A percentile compares a stretch with the other conserved stretches of the same genome.
These are phyloP conservation scores for Fistulina hepatica DNA, from an alignment of 1,284 basidiomycete genomes.

Conservation along the genomic window DNA sequence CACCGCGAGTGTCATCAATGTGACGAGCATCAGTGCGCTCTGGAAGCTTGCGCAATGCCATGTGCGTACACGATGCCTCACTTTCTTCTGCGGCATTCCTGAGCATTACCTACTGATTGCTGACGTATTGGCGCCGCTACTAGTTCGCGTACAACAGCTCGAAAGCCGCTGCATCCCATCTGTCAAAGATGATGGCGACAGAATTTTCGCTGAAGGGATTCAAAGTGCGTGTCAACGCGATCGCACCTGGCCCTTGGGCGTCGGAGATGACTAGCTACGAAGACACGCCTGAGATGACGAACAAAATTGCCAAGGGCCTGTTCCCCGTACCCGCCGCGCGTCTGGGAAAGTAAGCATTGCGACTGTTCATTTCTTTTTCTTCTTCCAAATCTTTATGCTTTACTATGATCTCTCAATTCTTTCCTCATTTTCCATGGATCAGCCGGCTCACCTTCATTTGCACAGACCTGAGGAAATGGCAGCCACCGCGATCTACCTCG, in stretches of 20 bases:
- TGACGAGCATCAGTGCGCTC: neutral
- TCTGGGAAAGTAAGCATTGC: conserved; percentile 61
- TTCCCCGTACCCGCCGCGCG: conserved; percentile 49
- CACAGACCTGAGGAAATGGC: conserved; percentile 58
- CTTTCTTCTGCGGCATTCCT: conserved; percentile 14
- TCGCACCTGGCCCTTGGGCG: conserved; percentile 24
- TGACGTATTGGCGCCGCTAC: neutral
- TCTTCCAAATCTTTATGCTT: too few relatives aligned
- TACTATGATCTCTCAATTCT: too few relatives aligned
- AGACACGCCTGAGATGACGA: conserved; percentile 38
- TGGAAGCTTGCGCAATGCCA: neutral
- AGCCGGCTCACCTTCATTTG: neutral
- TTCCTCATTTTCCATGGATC: too few relatives aligned
- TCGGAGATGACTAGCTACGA: conserved; percentile 25
- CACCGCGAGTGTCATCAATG: neutral
- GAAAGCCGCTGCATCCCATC: conserved; percentile 22
- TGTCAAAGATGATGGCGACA: conserved; percentile 21
- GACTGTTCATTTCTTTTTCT: too few relatives aligned
- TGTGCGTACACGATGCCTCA: conserved; percentile 2
- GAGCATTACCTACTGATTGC: too few relatives aligned
- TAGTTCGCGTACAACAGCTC: conserved; percentile 22
- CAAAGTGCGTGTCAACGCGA: conserved; percentile 22
- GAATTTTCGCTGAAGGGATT: conserved; percentile 26
- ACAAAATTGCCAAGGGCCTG: conserved; percentile 45
- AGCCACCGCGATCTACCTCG: conserved; percentile 62